These are phyloP conservation scores for Geotrichum klebahnii DNA, from an alignment of 1,139 yeast genomes.

Conservation along the genomic window DNA sequence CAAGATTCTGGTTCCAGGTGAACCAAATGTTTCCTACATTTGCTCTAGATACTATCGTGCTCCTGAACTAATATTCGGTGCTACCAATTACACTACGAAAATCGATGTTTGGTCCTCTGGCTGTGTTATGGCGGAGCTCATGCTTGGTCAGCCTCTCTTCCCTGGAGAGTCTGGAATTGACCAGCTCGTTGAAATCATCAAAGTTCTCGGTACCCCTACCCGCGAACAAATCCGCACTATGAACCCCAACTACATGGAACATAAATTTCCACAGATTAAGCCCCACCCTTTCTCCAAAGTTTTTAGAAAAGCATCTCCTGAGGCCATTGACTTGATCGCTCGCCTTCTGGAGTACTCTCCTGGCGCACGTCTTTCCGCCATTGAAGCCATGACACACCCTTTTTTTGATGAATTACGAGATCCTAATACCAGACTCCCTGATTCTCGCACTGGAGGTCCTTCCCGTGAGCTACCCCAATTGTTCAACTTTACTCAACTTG, in stretches of 20 bases:
- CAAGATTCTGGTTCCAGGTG: conserved; percentile 78
- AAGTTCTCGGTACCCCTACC: conserved; percentile 91
- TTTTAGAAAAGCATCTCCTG: conserved; percentile 61
- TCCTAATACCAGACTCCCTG: conserved; percentile 52
- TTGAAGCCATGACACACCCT: conserved; percentile 62
- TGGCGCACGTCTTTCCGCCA: conserved; percentile 60
- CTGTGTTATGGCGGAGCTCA: conserved; percentile 95
- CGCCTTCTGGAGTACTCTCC: conserved; percentile 74
- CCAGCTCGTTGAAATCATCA: conserved; percentile 93
- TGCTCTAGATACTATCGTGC: conserved; percentile 96
- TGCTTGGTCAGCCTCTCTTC: conserved; percentile 91
- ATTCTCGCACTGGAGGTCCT: conserved; percentile 40
- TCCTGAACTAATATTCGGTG: conserved; percentile 87
- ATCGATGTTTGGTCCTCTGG: conserved; percentile 98
- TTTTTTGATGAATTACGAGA: conserved; percentile 74
- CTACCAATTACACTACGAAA: conserved; percentile 87
- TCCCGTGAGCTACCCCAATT: conserved; percentile 41
- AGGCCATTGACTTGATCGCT: conserved; percentile 60
- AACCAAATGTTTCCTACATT: conserved; percentile 92
- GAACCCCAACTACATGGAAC: conserved; percentile 98
- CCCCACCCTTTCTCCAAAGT: conserved; percentile 87
- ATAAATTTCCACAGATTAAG: conserved; percentile 91
- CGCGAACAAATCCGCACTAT: conserved; percentile 87
- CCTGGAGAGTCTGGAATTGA: conserved; percentile 98
- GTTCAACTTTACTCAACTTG: conserved; percentile 41